Conservation (phyloP, 1,284 basidiomycete species). For the Austroboletus niveus region DNA sequence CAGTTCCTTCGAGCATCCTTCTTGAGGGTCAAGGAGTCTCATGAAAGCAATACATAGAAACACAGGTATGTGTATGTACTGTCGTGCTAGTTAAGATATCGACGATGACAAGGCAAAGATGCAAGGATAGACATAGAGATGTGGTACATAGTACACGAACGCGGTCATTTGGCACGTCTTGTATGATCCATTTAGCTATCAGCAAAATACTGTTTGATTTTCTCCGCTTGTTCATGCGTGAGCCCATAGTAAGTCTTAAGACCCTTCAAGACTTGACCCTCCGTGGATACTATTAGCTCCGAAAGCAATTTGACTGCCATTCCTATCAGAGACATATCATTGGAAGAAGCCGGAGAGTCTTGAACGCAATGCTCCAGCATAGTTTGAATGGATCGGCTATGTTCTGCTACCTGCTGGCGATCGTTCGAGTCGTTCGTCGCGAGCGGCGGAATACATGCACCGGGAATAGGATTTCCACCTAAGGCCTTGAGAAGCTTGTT, state of each 20-base stretch:
- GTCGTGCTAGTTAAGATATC: too few species aligned
- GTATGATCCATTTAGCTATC: too few species aligned
- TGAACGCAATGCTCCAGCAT: conserved; percentile 5
- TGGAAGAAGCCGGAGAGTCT: background rate
- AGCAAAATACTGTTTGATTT: background rate
- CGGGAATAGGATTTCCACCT: conserved; percentile 1
- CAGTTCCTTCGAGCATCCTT: too few species aligned
- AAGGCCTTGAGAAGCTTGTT: background rate
- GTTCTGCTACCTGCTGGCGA: background rate
- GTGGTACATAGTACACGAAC: too few species aligned
- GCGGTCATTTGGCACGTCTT: too few species aligned
- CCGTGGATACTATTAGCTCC: too few species aligned
- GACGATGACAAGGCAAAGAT: too few species aligned
- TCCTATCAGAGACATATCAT: background rate
- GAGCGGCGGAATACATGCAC: conserved; percentile 17
- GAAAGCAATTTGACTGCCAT: too few species aligned
- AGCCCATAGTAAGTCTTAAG: background rate
- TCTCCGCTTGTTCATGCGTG: background rate
- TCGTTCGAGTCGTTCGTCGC: background rate
- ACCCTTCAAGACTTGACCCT: background rate
- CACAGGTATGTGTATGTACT: too few species aligned
- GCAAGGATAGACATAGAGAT: too few species aligned
- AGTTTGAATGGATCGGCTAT: background rate
- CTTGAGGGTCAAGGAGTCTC: too few species aligned
- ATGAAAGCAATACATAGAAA: too few species aligned